phyloP scores from a whole-genome alignment of 1,284 basidiomycete species.

The Exobasidium cylindrosporum region DNA sequence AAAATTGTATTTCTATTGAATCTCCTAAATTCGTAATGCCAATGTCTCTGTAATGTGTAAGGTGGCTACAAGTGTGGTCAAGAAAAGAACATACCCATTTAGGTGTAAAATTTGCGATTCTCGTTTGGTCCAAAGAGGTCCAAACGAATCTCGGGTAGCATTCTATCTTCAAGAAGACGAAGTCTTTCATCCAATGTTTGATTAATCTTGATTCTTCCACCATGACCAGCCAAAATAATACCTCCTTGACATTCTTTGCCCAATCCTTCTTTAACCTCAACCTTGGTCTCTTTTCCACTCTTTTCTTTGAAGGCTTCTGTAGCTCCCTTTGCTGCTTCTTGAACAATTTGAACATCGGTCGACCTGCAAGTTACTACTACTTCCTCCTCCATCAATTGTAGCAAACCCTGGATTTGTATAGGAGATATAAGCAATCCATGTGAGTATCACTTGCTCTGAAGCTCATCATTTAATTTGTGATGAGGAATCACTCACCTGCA shows the following conservation, averaged over 20 bases:
- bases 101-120: constrained; percentile 42
- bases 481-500: constrained; percentile 63
- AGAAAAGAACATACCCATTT: background rate
- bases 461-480: constrained; percentile 9
- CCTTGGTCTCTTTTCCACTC: constrained; percentile 68
- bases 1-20: no score
- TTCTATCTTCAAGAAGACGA: constrained; percentile 46
- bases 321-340: constrained; percentile 66
- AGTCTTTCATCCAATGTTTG: constrained; percentile 54
- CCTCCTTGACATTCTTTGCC: constrained; percentile 63
- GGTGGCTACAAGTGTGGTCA: no score
- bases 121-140: constrained; percentile 51
- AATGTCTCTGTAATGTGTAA: background rate
- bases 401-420: constrained; percentile 26
- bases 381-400: constrained; percentile 49
- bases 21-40: background rate
- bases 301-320: constrained; percentile 68
- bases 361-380: constrained; percentile 42
- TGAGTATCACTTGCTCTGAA: constrained; percentile 1
- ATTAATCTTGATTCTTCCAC: constrained; percentile 51
- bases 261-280: constrained; percentile 68
- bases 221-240: constrained; percentile 37
- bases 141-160: constrained; percentile 53
- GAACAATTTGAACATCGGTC: constrained; percentile 44
- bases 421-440: constrained; percentile 1